These are phyloP conservation scores for Gyrodon lividus DNA, from an alignment of 768 basidiomycete genomes.

Conservation along the genomic window DNA sequence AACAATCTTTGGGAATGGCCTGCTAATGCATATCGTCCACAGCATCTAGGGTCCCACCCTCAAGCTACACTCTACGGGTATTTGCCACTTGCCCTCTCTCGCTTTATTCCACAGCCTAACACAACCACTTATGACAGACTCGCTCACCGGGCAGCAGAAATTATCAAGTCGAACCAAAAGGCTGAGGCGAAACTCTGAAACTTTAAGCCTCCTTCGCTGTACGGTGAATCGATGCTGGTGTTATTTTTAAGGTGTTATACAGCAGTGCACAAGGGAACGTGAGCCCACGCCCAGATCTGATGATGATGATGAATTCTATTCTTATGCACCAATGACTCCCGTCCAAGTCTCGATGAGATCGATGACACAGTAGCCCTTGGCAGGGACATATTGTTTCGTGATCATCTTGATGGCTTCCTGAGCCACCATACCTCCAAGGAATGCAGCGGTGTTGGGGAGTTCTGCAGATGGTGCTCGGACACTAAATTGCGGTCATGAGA, in stretches of 20 bases:
- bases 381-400: conserved; percentile 92
- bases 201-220: not conserved
- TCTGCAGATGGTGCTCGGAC: conserved; percentile 80
- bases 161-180: not conserved
- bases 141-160: conserved; percentile 9
- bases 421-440: conserved; percentile 90
- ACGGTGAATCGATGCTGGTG: not conserved
- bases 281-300: not conserved
- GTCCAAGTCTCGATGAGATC: conserved; percentile 85
- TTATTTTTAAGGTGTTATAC: not conserved
- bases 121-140: conserved; percentile 1
- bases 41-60: conserved; percentile 19
- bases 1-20: not conserved
- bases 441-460: conserved; percentile 89
- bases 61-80: conserved; percentile 21
- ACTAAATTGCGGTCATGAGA: conserved; percentile 36
- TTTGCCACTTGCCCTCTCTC: not conserved
- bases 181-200: not conserved
- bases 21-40: not conserved
- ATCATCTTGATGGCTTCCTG: conserved; percentile 98
- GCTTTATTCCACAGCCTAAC: not conserved
- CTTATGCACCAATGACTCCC: conserved; percentile 42
- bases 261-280: not conserved
- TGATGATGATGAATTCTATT: not conserved
- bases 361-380: conserved; percentile 79